Evolutionary conservation across 495 filamentous ascomycete species (phyloP), one percentile per base, ranked within the genome.

Genomic region (Lasiosphaeris hirsuta): DNA sequence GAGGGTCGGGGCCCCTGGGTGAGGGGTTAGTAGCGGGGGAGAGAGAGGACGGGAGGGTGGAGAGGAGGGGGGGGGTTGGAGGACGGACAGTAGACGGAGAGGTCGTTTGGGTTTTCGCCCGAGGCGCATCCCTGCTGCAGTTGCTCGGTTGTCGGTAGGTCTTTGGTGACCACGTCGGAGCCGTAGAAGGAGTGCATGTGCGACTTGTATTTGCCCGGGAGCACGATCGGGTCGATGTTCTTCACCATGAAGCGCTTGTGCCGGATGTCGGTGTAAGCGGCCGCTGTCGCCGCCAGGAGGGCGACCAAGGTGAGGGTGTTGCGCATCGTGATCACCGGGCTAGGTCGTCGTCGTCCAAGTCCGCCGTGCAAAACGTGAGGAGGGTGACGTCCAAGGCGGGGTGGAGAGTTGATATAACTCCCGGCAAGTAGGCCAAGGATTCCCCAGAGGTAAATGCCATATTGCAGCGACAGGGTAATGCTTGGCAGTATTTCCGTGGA

Each of bases 131-230:
- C 70, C 55, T 67, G 60, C 37, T 73, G 70, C 4, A 73, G 62
- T 36, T 73, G 53, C 2, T 60, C 67, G 10, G 70, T 73, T 9
- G 69, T 71, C 10, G 70, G 70, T 10, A 73, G 51, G 56, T 71
- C 63, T 17, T 71, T 71, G n/a, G 70, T 71, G 0, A 73, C 40
- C 13, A 56, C 54, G 55, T 73, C 70, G 9, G 65, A 70, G 11
- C 70, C 69, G 47, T 70, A 73, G 47, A 73, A 73, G 1, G 70
- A 71, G 54, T 73, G 69, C 70, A 73, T 73, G 41, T 73, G 70
- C 23, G 70, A 73, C 33, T 57, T 44, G 41, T 71, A 73, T 45
- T 68, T 59, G 14, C 69, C 69, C 9, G 70, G 69, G 18, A 56
- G 59, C 19, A 73, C 67, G 49, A 71, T 70, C 15, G 69, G 70